Evolutionary conservation across 441 rosid genomes (phyloP), one percentile per base, ranked within the genome.

Genomic region (Aquilaria agallochum): DNA sequence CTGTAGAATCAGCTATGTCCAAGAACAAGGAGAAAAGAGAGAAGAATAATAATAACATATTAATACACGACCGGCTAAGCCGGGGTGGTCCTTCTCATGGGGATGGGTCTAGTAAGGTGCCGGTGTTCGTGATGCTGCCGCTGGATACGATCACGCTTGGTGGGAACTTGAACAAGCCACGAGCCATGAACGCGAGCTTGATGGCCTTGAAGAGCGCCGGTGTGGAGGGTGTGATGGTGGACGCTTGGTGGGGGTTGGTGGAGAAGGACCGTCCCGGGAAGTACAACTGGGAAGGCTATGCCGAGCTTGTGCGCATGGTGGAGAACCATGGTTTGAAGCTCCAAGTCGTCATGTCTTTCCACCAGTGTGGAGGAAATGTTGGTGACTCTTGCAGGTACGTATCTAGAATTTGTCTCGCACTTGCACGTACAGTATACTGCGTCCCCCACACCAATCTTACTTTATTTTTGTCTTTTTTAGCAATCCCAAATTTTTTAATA

Each of bases 191-290:
- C 52, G 94, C 89, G 27, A 89, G 97, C 55, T 75, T 94, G 75
- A 81, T 90, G 96, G 99, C 99, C 65, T 72, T 94, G 36, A 94
- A 87, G 83, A 87, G 92, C 50, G 96, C 95, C 11, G 99, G 99
- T 31, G 89, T 79, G 9, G 96, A 87, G 75, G 99, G 97, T 63
- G 94, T 90, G 0, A 94, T 94, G 99, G 97, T 90, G 60, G 99
- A 94, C 76, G 95, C 83, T 34, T 94, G 97, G 97, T 94, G 99
- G 99, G 99, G 99, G 5, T 46, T 94, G 76, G 97, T 89, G 1
- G 99, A 94, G 83, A 94, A 90, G 80, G 96, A 94, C 70, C 96
- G 90, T 64, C 99, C 99, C 36, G 63, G 85, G 56, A 83, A 79
- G 64, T 90, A 94, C 70, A 94, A 89, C 48, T 94, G 99, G 99